Base-by-base conservation (phyloP, 1,139 yeast genomes). In the Debaryomyces sp. region DNA sequence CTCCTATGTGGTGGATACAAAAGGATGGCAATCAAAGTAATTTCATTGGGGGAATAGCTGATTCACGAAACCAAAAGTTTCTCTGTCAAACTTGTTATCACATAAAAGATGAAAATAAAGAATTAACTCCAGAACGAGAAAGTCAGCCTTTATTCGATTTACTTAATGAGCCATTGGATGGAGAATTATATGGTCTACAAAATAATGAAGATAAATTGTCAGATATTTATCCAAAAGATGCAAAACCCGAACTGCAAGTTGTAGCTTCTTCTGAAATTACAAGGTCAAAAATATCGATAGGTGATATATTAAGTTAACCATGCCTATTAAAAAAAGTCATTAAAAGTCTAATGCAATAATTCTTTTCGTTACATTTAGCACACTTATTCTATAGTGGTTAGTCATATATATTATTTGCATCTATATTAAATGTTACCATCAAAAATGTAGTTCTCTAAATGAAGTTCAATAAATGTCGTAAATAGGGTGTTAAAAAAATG, bases 1-100 rank as follows among this genome's bases (percentile, higher is more conserved):
- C 78, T 0, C 80, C 80, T 4, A 70, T 67, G 42, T 75, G 80
- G 80, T 71, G 78, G 76, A 47, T 48, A 6, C 40, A 43, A 8
- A 48, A 46, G 13, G 36, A 30, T 23, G 10, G 23, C 6, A 24
- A 27, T 12, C n/a, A 29, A 9, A 52, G 42, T 9, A 27, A 29
- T 17, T 39, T 29, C 27, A 24, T 10, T 15, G n/a, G n/a, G n/a
- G n/a, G 33, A 10, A 7, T 12, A n/a, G 4, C 13, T 23, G 17
- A 6, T 27, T 30, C 45, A 10, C 21, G 48, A 8, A 46, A 40
- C 4, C 47, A 37, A 21, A 35, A 33, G 9, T 48, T 52, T 12
- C 53, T 64, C n/a, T 73, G 78, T 46, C 77, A 72, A 46, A 55
- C 64, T n/a, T 73, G 78, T 48, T 61, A 64, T 50, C 70, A 66